These are phyloP conservation scores for Blumeria graminis DNA, from an alignment of 2,329 filamentous ascomycete genomes.

Conservation along the genomic window DNA sequence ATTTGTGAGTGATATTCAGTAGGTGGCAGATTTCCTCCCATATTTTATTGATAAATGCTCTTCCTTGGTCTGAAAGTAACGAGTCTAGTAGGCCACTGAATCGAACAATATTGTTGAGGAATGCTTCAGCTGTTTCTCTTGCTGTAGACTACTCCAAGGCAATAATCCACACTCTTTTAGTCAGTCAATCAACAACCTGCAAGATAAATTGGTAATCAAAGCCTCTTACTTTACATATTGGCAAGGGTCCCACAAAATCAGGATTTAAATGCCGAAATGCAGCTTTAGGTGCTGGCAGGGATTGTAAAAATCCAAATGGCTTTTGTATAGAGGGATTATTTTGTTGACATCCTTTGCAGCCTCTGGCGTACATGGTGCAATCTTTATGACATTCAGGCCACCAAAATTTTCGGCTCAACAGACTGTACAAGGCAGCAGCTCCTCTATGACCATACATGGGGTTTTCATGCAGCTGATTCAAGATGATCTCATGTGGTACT, in stretches of 20 bases:
- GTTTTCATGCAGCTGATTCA: background rate
- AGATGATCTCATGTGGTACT: background rate
- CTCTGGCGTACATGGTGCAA: background rate
- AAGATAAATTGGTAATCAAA: background rate
- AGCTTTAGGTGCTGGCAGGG: background rate
- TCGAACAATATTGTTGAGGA: slow-evolving; percentile 10
- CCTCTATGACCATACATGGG: background rate
- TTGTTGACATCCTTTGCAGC: background rate
- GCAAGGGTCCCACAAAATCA: background rate
- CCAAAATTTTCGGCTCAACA: background rate
- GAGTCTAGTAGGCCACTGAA: background rate
- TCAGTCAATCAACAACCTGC: background rate
- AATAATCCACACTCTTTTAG: background rate
- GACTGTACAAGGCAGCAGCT: background rate
- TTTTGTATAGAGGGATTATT: background rate
- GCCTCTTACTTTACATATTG: background rate
- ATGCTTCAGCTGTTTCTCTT: slow-evolving; percentile 1
- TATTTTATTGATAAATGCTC: background rate
- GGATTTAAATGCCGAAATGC: background rate
- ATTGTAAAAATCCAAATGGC: background rate
- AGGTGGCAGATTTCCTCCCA: background rate
- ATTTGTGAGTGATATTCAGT: background rate
- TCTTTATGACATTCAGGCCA: background rate
- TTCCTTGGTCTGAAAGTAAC: background rate
- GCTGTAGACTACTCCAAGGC: background rate